Percentiles rank a stretch among this genome's conserved stretches.
Evolutionary conservation across 805 yeast genomes (phyloP).

Genomic region (Ogataea salicorniae): DNA sequence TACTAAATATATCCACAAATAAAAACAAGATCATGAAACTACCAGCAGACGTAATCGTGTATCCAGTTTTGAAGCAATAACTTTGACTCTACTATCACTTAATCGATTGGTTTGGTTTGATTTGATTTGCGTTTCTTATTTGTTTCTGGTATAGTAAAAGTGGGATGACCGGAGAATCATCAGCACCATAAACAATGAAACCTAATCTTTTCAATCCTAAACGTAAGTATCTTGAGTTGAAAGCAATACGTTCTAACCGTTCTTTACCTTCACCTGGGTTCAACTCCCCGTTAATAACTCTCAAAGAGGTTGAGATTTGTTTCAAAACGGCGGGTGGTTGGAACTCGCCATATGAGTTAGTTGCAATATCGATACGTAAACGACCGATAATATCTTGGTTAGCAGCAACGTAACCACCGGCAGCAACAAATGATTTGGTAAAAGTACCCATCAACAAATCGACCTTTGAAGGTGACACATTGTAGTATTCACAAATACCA

Average conservation of each 20-base stretch:
- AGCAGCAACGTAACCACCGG: conserved; percentile 96
- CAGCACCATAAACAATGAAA: conserved; percentile 89
- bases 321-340: conserved; percentile 88
- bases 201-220: conserved; percentile 89
- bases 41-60: too few species aligned
- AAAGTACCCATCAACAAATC: conserved; percentile 97
- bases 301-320: conserved; percentile 78
- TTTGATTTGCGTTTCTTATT: too few species aligned
- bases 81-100: too few species aligned
- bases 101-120: too few species aligned
- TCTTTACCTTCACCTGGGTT: conserved; percentile 92
- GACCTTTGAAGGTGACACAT: conserved; percentile 65
- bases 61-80: too few species aligned
- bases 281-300: conserved; percentile 72
- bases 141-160: conserved; percentile 70
- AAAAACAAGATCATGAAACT: too few species aligned
- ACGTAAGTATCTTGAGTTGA: conserved; percentile 90
- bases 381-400: conserved; percentile 63
- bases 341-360: conserved; percentile 75
- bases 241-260: conserved; percentile 88
- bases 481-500: conserved; percentile 93
- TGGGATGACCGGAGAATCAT: conserved; percentile 96
- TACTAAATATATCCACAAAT: too few species aligned
- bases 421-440: conserved; percentile 96
- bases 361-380: conserved; percentile 66